Evolutionary conservation across 768 basidiomycete species (phyloP), one percentile per base, ranked within the genome.

Genomic region (Strobilomyces dryophilus): DNA sequence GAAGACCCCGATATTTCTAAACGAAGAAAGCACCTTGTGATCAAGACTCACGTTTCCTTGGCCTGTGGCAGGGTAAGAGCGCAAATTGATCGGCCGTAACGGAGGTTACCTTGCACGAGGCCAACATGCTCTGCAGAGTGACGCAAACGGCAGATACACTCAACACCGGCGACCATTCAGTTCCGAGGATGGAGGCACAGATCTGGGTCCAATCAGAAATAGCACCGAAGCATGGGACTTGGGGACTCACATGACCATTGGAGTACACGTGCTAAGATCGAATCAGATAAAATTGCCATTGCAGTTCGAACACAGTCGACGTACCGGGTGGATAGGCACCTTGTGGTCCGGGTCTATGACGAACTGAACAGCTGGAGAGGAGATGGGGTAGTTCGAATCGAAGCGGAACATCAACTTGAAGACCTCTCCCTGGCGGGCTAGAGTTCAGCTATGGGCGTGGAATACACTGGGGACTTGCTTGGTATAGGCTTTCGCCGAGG

Each of bases 121-220:
- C 92, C 52, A 95, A 78, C 92, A 95, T 95, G 62, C 88, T 90
- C 73, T 94, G 92, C 44, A 95, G 71, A 4, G 92, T 93, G 17
- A 92, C 80, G 62, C 89, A 92, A 40, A 93, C 82, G 3, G 89
- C 80, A 26, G 85, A 76, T 20, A 90, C 89, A 55, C 86, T 90
- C 57, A 92, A 71, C n/a, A 92, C 89, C 0, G 90, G 92, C 10
- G 88, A 90, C 91, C 91, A 93, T 58, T 92, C 92, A 60, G 80
- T 87, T 26, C 90, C 92, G 8, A 95, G 81, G 52, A 95, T 92
- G 14, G 89, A 92, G 9, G 89, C 90, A 64, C 92, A 94, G 60
- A 94, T 93, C 87, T 93, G 36, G 20, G 44, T 35, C 45, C 27
- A 45, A 52, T 61, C 51, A 64, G 52, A 54, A 51, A 48, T 41